Evolutionary conservation across 1,139 yeast species (phyloP).

Genomic region (Geotrichum carabidarum): DNA sequence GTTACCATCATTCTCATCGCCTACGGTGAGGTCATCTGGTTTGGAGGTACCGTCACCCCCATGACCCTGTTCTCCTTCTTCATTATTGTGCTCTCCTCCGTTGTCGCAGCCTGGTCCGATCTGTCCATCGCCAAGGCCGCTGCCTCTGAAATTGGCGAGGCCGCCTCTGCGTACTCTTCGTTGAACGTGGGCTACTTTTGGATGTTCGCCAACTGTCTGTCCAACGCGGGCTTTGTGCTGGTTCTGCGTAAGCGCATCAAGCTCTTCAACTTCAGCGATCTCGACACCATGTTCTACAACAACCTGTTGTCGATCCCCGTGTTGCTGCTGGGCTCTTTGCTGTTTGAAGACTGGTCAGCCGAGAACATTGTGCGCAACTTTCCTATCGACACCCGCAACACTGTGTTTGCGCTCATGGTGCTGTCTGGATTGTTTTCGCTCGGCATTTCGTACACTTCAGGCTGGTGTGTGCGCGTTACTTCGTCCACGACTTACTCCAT

Average conservation of each 20-base stretch:
- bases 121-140: conserved; percentile 39
- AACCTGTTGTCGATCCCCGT: conserved; percentile 89
- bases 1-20: conserved; percentile 94
- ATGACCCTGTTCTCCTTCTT: conserved; percentile 85
- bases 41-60: conserved; percentile 85
- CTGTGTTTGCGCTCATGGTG: conserved; percentile 75
- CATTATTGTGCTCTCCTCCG: conserved; percentile 87
- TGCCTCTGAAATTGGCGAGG: conserved; percentile 32
- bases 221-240: conserved; percentile 89
- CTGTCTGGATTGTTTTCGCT: conserved; percentile 91
- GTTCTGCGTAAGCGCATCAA: conserved; percentile 96
- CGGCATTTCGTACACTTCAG: conserved; percentile 96
- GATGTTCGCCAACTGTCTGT: conserved; percentile 92
- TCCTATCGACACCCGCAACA: conserved; percentile 62
- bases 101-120: conserved; percentile 93
- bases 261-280: conserved; percentile 93
- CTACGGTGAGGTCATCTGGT: conserved; percentile 96
- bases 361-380: conserved; percentile 70
- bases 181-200: conserved; percentile 85
- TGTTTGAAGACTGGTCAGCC: conserved; percentile 90
- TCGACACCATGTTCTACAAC: conserved; percentile 98
- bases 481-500: conserved; percentile 96
- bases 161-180: conserved; percentile 22
- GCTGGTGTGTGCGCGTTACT: conserved; percentile 99
- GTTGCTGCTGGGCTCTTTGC: conserved; percentile 63